These are phyloP conservation scores for Kwoniella sp. DNA, from an alignment of 768 basidiomycete genomes.

Conservation along the genomic window DNA sequence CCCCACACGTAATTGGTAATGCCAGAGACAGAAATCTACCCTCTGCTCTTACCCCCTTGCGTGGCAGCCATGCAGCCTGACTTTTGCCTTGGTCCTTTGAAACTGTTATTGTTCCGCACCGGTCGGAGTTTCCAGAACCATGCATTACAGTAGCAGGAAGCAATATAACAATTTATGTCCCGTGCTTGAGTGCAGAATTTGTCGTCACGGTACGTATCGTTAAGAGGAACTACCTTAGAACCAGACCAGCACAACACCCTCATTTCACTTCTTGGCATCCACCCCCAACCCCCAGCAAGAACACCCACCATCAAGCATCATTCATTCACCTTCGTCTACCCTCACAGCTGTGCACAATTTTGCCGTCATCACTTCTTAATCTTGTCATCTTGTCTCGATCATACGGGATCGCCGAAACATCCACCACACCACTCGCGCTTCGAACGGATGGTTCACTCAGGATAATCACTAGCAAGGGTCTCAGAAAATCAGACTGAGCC, in stretches of 20 bases:
- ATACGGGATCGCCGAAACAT: background rate
- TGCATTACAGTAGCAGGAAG: too few relatives aligned
- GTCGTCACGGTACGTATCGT: too few relatives aligned
- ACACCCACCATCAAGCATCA: background rate
- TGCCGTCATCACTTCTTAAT: background rate
- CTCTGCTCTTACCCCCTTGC: background rate
- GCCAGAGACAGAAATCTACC: too few relatives aligned
- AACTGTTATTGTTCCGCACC: background rate
- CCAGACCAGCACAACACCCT: background rate
- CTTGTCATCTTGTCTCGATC: background rate
- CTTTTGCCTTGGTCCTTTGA: too few relatives aligned
- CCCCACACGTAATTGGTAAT: background rate
- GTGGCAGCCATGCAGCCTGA: too few relatives aligned
- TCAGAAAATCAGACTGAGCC: background rate
- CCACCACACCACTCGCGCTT: background rate
- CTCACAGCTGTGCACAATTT: background rate
- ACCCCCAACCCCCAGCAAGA: background rate
- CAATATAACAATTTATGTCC: too few relatives aligned
- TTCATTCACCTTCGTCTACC: background rate
- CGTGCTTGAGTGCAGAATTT: too few relatives aligned
- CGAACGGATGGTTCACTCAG: background rate
- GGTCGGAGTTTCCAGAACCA: conserved; percentile 3
- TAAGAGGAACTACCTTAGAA: background rate
- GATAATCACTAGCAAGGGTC: background rate
- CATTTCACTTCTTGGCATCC: conserved; percentile 2